Conservation (phyloP, 2,329 filamentous ascomycete species). For the Tolypocladium amazonense region DNA sequence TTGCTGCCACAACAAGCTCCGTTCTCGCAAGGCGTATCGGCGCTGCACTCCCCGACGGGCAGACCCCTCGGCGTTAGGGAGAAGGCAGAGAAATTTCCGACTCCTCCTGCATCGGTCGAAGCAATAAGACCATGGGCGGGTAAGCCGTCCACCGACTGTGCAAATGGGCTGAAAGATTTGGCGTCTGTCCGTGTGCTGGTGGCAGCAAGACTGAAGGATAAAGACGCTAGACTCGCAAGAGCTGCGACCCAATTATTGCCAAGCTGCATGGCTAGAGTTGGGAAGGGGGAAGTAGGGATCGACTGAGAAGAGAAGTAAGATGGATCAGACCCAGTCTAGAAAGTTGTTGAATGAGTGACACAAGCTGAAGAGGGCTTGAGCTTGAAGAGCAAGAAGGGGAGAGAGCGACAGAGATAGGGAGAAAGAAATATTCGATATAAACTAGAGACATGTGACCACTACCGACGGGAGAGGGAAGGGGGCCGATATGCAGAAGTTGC, state of each 20-base stretch:
- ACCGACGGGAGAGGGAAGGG: background rate
- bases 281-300: background rate
- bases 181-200: background rate
- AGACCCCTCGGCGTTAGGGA: background rate
- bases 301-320: background rate
- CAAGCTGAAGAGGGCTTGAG: background rate
- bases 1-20: background rate
- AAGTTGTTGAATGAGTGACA: background rate
- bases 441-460: background rate
- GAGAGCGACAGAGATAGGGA: background rate
- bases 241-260: background rate
- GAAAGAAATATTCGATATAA: background rate
- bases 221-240: background rate
- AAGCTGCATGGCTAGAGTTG: background rate
- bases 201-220: background rate
- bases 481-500: background rate
- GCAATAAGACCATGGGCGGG: background rate
- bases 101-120: background rate
- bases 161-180: background rate
- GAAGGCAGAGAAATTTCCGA: background rate
- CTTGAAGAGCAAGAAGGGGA: background rate
- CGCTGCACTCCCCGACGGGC: background rate
- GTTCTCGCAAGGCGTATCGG: background rate
- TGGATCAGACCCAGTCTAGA: background rate
- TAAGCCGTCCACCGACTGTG: background rate